Percentiles rank a stretch among this genome's conserved stretches.
Conservation (phyloP, 2,329 filamentous ascomycete genomes). For the Mariannaea sp. region DNA sequence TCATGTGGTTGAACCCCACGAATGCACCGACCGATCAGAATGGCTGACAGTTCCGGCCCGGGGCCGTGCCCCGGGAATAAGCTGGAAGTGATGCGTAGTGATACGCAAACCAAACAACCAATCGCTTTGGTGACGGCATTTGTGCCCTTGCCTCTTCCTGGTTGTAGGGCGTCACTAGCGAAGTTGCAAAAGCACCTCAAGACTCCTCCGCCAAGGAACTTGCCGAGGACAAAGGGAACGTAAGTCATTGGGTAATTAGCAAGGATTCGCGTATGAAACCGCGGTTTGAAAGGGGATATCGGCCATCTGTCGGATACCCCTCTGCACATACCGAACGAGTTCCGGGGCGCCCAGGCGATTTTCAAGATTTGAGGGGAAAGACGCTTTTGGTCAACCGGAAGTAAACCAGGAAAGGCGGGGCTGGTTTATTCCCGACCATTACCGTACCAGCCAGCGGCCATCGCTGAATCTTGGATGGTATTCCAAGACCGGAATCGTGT, state of each 20-base stretch:
- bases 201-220: slow-evolving; percentile 10
- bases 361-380: not conserved
- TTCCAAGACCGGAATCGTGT: too few species aligned
- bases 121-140: slow-evolving; percentile 17
- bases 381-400: not conserved
- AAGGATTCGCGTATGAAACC: not conserved
- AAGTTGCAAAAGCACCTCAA: slow-evolving; percentile 6
- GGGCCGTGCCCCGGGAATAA: slow-evolving; percentile 30
- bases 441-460: too few species aligned
- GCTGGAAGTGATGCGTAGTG: slow-evolving; percentile 23
- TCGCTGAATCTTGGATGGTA: too few species aligned
- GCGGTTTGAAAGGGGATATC: not conserved
- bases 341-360: not conserved
- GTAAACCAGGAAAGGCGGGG: not conserved
- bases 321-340: not conserved
- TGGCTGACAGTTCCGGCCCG: slow-evolving; percentile 9
- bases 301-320: not conserved
- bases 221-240: slow-evolving; percentile 19
- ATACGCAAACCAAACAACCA: slow-evolving; percentile 20
- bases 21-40: not conserved
- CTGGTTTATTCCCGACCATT: slow-evolving; percentile 19
- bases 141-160: too few species aligned
- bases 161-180: slow-evolving; percentile 5
- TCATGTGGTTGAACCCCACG: slow-evolving; percentile 1
- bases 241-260: not conserved